Conservation (phyloP, 805 yeast genomes). For the Babjeviella inositovora region DNA sequence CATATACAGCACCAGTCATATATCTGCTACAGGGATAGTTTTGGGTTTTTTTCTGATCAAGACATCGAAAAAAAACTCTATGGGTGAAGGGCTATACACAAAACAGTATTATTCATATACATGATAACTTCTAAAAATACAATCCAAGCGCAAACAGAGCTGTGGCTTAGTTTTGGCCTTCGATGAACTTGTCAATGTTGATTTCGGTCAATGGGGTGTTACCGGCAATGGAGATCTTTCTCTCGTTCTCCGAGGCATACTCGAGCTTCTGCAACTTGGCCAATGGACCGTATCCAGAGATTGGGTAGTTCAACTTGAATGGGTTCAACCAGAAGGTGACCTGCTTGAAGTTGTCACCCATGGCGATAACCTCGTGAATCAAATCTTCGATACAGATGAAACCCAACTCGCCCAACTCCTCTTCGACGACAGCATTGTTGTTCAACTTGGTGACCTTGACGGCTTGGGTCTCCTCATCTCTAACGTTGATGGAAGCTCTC, state of each 20-base stretch:
- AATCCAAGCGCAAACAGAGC: too few species aligned
- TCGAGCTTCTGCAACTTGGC: constrained; percentile 51
- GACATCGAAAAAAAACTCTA: too few species aligned
- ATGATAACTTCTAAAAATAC: too few species aligned
- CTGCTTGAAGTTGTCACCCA: constrained; percentile 50
- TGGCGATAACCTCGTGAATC: constrained; percentile 47
- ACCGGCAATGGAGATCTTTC: constrained; percentile 39
- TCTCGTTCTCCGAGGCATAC: constrained; percentile 31
- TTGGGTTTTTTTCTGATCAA: too few species aligned
- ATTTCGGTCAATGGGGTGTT: constrained; percentile 53
- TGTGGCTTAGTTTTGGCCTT: constrained; percentile 51
- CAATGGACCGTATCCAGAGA: constrained; percentile 61
- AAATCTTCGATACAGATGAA: constrained; percentile 71
- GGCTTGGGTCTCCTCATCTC: constrained; percentile 11
- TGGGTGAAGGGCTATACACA: too few species aligned
- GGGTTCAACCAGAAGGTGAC: constrained; percentile 53
- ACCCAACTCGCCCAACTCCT: constrained; percentile 49
- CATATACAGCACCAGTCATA: too few species aligned
- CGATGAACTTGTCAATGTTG: constrained; percentile 56
- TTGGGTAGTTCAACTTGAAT: constrained; percentile 52
- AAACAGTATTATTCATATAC: too few species aligned
- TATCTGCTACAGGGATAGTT: too few species aligned
- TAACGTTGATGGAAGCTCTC: constrained; percentile 42
- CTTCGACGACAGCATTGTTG: constrained; percentile 65
- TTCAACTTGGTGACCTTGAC: constrained; percentile 34